Conservation (phyloP, 2,329 filamentous ascomycete genomes). For the Sporothrix sp. region DNA sequence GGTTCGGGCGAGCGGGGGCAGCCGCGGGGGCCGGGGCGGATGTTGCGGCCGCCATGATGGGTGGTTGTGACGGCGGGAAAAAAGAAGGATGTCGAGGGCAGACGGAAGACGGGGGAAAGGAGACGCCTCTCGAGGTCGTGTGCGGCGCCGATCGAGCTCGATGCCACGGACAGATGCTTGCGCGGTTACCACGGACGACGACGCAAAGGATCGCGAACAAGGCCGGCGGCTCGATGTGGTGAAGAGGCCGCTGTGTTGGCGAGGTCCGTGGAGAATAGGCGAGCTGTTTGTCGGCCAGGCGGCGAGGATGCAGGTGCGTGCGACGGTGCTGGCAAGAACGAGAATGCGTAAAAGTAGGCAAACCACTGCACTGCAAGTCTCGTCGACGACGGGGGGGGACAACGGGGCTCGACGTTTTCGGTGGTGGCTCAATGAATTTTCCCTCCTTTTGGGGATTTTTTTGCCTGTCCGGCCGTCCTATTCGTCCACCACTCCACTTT, state of each 20-base stretch:
- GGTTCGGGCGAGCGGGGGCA: constrained; percentile 38
- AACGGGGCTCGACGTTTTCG: constrained; percentile 7
- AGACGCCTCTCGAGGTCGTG: too few species aligned
- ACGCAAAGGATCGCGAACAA: not conserved
- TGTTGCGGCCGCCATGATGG: constrained; percentile 12
- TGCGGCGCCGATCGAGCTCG: too few species aligned
- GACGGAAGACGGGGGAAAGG: too few species aligned
- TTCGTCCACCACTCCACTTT: constrained; percentile 5
- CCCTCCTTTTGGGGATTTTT: constrained; percentile 4
- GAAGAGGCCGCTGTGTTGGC: constrained; percentile 1
- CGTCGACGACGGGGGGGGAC: constrained; percentile 1
- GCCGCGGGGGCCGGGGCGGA: constrained; percentile 7
- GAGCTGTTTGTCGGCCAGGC: too few species aligned
- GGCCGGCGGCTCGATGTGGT: not conserved
- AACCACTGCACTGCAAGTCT: not conserved
- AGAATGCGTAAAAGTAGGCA: constrained; percentile 4
- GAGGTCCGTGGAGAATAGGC: too few species aligned
- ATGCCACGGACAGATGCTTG: too few species aligned
- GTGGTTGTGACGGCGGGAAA: not conserved
- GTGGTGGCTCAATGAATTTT: constrained; percentile 8
- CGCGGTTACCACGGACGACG: too few species aligned
- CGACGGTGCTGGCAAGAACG: not conserved
- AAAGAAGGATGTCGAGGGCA: not conserved
- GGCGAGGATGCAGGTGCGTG: too few species aligned
- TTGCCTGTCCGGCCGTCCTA: constrained; percentile 7